These are phyloP conservation scores for Seminavis robusta DNA, from an alignment of 108 stramenopile species.

Conservation along the genomic window DNA sequence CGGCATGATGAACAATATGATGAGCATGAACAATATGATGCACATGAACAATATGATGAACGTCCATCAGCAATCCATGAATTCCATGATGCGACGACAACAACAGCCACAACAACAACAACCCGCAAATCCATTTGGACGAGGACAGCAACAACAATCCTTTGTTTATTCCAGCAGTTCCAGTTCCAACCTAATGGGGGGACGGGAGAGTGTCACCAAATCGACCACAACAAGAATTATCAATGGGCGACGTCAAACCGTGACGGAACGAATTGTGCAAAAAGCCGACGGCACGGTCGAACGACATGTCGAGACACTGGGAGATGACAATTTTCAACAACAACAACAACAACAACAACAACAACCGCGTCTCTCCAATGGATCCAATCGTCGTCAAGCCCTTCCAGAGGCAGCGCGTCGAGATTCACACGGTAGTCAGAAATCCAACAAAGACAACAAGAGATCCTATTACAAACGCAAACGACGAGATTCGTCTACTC, in stretches of 20 bases:
- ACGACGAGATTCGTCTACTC: too few species aligned
- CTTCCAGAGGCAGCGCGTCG: too few species aligned
- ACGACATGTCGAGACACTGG: conserved; percentile 45
- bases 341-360: background rate
- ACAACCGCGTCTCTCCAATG: too few species aligned
- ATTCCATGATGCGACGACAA: conserved; percentile 3
- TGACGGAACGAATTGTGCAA: conserved; percentile 62
- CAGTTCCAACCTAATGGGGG: conserved; percentile 23
- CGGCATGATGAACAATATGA: too few species aligned
- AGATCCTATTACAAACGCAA: too few species aligned
- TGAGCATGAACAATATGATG: conserved; percentile 19
- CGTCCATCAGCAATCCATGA: background rate
- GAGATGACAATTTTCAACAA: conserved; percentile 17
- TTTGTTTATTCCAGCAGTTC: conserved; percentile 2
- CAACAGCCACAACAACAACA: conserved; percentile 1
- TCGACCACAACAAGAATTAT: conserved; percentile 63
- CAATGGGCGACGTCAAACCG: conserved; percentile 74
- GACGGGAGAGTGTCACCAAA: conserved; percentile 14
- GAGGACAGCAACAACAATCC: too few species aligned
- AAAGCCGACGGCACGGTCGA: conserved; percentile 79
- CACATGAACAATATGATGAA: conserved; percentile 3
- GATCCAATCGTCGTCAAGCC: too few species aligned
- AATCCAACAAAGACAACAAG: too few species aligned
- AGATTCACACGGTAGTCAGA: too few species aligned
- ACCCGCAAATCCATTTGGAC: conserved; percentile 1